phyloP scores from a whole-genome alignment of 1,139 yeast genomes.

The Ogataea hybrid region DNA sequence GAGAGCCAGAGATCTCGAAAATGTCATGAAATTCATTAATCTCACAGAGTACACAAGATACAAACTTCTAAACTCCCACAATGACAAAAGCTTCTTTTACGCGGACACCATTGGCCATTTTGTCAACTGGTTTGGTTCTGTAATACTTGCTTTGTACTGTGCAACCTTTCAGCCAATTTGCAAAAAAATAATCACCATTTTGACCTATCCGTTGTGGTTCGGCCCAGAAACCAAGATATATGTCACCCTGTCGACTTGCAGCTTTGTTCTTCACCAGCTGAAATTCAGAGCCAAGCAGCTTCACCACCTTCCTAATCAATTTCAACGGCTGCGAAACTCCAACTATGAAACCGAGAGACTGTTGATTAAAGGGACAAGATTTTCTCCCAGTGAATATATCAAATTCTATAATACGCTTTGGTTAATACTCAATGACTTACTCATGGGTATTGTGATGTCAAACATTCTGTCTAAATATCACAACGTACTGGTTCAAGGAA shows the following conservation, averaged over 20 bases:
- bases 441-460: conserved; percentile 67
- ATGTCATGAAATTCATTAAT: conserved; percentile 28
- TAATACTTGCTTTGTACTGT: conserved; percentile 15
- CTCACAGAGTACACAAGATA: conserved; percentile 28
- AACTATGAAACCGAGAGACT: conserved; percentile 27
- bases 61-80: conserved; percentile 16
- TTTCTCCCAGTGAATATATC: conserved; percentile 69
- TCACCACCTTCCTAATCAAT: conserved; percentile 80
- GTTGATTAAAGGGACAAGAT: conserved; percentile 35
- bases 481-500: conserved; percentile 32
- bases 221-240: conserved; percentile 5
- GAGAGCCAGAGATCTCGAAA: conserved; percentile 20
- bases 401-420: conserved; percentile 85
- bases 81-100: conserved; percentile 28
- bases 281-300: conserved; percentile 78
- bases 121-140: conserved; percentile 6
- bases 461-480: conserved; percentile 48
- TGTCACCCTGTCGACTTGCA: conserved; percentile 9
- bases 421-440: conserved; percentile 79
- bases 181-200: conserved; percentile 7
- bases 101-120: conserved; percentile 1
- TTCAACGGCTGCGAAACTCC: conserved; percentile 47
- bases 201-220: conserved; percentile 14
- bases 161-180: conserved; percentile 13
- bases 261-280: conserved; percentile 59